A percentile compares a stretch with the other conserved stretches of the same genome.
phyloP scores from a whole-genome alignment of 805 yeast species.

The Pichia ethanolica region DNA sequence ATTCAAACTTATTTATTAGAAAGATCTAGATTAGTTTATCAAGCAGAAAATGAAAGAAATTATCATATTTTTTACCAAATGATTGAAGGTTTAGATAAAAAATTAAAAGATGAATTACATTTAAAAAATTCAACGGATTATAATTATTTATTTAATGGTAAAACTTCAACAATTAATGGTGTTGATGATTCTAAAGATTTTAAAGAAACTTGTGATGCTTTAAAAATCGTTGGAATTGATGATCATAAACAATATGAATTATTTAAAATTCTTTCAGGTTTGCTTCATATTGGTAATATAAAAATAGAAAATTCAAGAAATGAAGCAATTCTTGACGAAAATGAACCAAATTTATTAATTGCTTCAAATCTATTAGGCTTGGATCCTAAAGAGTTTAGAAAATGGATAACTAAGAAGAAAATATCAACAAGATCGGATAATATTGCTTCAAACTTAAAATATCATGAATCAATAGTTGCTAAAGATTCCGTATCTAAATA shows the following conservation, averaged over 20 bases:
- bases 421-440: slow-evolving; percentile 86
- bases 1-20: slow-evolving; percentile 88
- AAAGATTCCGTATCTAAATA: slow-evolving; percentile 94
- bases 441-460: slow-evolving; percentile 73
- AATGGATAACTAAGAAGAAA: slow-evolving; percentile 91
- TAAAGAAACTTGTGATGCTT: slow-evolving; percentile 65
- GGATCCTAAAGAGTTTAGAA: slow-evolving; percentile 63
- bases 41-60: slow-evolving; percentile 80
- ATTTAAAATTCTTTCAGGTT: slow-evolving; percentile 75
- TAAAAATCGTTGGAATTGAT: slow-evolving; percentile 68
- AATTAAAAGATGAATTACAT: slow-evolving; percentile 49
- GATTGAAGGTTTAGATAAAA: slow-evolving; percentile 60
- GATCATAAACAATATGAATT: slow-evolving; percentile 53
- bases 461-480: slow-evolving; percentile 79
- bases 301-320: slow-evolving; percentile 76
- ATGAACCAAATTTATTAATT: slow-evolving; percentile 73
- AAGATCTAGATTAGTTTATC: slow-evolving; percentile 89
- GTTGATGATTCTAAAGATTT: slow-evolving; percentile 82
- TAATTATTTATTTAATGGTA: slow-evolving; percentile 84
- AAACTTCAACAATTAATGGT: slow-evolving; percentile 55
- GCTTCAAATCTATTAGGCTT: slow-evolving; percentile 82
- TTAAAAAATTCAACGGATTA: slow-evolving; percentile 61
- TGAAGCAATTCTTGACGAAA: slow-evolving; percentile 70
- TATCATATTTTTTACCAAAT: slow-evolving; percentile 93
- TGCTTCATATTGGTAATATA: slow-evolving; percentile 89